These are phyloP conservation scores for Metschnikowia picachoensis DNA, from an alignment of 805 yeast genomes.

Conservation along the genomic window DNA sequence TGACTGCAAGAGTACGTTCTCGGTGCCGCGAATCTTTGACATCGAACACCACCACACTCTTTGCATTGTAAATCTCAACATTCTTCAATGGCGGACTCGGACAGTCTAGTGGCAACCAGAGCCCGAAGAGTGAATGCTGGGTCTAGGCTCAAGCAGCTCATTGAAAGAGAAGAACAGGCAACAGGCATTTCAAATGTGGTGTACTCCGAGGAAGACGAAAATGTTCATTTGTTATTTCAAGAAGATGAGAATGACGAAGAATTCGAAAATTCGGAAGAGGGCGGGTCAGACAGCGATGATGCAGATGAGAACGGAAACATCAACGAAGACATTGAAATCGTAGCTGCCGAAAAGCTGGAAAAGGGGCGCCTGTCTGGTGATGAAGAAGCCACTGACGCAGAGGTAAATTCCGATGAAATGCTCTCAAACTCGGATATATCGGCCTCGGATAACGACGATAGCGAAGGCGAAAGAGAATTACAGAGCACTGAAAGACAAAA, in stretches of 20 bases:
- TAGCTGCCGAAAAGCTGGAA: constrained; percentile 15
- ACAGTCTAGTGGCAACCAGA: constrained; percentile 69
- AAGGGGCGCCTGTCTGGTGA: constrained; percentile 10
- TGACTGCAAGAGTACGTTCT: no score
- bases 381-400: constrained; percentile 13
- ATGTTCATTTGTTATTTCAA: constrained; percentile 64
- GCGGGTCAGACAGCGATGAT: constrained; percentile 34
- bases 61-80: background rate
- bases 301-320: constrained; percentile 26
- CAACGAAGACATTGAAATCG: constrained; percentile 15
- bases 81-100: constrained; percentile 21
- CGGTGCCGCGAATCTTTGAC: background rate
- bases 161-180: constrained; percentile 65
- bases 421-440: constrained; percentile 53
- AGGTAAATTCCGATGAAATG: constrained; percentile 43
- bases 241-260: constrained; percentile 41
- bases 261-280: constrained; percentile 23
- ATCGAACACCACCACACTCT: background rate
- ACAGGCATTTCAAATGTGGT: constrained; percentile 20
- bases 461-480: constrained; percentile 66
- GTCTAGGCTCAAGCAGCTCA: constrained; percentile 65
- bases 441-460: constrained; percentile 54
- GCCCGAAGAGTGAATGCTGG: constrained; percentile 88
- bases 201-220: constrained; percentile 65
- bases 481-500: constrained; percentile 41